phyloP scores from a whole-genome alignment of 1,284 basidiomycete genomes.

The Heliocybe sulcata region DNA sequence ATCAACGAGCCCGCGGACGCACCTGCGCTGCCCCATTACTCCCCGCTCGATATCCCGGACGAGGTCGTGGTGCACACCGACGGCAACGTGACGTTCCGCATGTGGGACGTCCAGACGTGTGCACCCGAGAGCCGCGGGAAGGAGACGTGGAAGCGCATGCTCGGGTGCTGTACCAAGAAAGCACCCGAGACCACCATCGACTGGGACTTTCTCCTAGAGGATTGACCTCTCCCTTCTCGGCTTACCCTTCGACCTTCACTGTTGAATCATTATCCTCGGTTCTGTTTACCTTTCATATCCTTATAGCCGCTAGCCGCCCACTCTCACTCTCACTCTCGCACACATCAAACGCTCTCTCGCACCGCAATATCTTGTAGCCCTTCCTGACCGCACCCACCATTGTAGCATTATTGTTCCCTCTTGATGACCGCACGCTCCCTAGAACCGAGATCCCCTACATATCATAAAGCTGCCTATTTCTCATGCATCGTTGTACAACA shows the following conservation, averaged over 20 bases:
- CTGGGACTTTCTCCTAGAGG: slow-evolving; percentile 74
- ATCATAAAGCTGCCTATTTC: not conserved
- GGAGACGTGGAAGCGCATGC: slow-evolving; percentile 58
- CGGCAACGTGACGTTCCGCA: slow-evolving; percentile 58
- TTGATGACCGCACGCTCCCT: not conserved
- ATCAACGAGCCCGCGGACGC: slow-evolving; percentile 38
- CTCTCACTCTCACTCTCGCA: not conserved
- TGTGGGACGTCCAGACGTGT: slow-evolving; percentile 68
- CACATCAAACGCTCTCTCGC: not conserved
- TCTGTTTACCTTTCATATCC: not conserved
- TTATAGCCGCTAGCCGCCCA: not conserved
- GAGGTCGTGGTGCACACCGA: slow-evolving; percentile 51
- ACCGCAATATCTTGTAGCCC: not conserved
- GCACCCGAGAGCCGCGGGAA: slow-evolving; percentile 51
- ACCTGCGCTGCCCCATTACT: slow-evolving; percentile 12
- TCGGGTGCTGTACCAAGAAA: slow-evolving; percentile 42
- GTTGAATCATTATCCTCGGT: not conserved
- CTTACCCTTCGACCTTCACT: not conserved
- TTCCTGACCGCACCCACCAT: not conserved
- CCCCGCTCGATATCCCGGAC: slow-evolving; percentile 31
- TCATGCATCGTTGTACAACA: not conserved
- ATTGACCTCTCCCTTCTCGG: slow-evolving; percentile 26
- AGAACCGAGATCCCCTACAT: not conserved
- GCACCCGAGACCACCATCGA: slow-evolving; percentile 49
- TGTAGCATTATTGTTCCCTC: slow-evolving; percentile 1